Conservation (phyloP, 805 yeast species). For the Sugiyamaella lignohabitans region DNA sequence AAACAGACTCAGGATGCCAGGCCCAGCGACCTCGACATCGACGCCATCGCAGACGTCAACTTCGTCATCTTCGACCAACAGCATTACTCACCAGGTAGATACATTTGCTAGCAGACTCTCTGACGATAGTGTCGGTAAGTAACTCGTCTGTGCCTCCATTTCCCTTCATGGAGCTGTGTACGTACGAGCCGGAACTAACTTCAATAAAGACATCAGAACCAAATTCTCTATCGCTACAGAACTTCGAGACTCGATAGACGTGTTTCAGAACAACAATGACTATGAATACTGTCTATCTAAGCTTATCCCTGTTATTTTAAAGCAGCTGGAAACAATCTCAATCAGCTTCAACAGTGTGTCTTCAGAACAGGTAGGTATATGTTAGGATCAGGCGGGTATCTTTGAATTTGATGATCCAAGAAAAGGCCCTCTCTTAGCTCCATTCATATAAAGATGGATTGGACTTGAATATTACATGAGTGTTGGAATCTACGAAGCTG, state of each 20-base stretch:
- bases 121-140: conserved; percentile 37
- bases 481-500: too few relatives aligned
- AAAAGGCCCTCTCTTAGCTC: not conserved
- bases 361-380: conserved; percentile 42
- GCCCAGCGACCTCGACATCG: too few relatives aligned
- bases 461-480: not conserved
- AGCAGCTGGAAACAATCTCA: conserved; percentile 60
- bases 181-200: too few relatives aligned
- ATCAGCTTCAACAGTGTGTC: conserved; percentile 61
- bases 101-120: conserved; percentile 57
- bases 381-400: too few relatives aligned
- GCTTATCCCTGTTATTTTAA: conserved; percentile 63
- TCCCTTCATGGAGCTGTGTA: too few relatives aligned
- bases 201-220: conserved; percentile 48
- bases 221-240: conserved; percentile 72
- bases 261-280: conserved; percentile 73
- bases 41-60: too few relatives aligned
- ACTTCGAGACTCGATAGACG: conserved; percentile 78
- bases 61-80: too few relatives aligned
- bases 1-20: too few relatives aligned
- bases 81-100: conserved; percentile 48
- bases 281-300: conserved; percentile 68
- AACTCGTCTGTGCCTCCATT: too few relatives aligned
- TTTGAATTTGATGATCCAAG: too few relatives aligned
- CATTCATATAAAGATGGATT: not conserved